Conservation (phyloP, 805 yeast species). For the Brettanomyces bruxellensis region DNA sequence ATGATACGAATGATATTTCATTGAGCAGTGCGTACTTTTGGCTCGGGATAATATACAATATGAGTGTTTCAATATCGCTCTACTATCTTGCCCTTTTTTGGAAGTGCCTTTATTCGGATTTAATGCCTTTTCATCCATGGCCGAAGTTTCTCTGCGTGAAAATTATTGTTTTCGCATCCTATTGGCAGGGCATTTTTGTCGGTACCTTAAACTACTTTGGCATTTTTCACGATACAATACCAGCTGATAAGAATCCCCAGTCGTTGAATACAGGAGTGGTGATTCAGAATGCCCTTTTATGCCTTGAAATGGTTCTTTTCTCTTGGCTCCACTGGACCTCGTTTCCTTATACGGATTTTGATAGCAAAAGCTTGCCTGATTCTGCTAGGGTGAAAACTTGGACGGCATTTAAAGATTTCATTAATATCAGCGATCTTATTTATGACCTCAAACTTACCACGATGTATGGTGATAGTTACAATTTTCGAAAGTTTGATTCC, state of each 20-base stretch:
- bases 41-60: constrained; percentile 63
- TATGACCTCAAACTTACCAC: constrained; percentile 69
- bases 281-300: constrained; percentile 70
- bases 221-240: constrained; percentile 24
- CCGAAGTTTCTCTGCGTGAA: constrained; percentile 91
- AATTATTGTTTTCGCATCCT: constrained; percentile 91
- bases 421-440: constrained; percentile 67
- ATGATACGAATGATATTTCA: constrained; percentile 43
- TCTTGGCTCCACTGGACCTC: constrained; percentile 86
- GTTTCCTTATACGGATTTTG: constrained; percentile 69
- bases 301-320: constrained; percentile 78
- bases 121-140: constrained; percentile 77
- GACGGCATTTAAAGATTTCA: constrained; percentile 67
- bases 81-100: constrained; percentile 86
- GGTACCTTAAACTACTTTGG: constrained; percentile 44
- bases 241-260: constrained; percentile 20
- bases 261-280: constrained; percentile 31
- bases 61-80: constrained; percentile 72
- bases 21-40: constrained; percentile 46
- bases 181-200: constrained; percentile 82
- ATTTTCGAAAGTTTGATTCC: constrained; percentile 76
- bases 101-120: constrained; percentile 76
- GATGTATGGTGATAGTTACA: constrained; percentile 62
- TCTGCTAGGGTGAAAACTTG: constrained; percentile 54
- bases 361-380: constrained; percentile 50